Evolutionary conservation across 2,329 filamentous ascomycete genomes (phyloP).

Genomic region (Pyrenophora graminea): DNA sequence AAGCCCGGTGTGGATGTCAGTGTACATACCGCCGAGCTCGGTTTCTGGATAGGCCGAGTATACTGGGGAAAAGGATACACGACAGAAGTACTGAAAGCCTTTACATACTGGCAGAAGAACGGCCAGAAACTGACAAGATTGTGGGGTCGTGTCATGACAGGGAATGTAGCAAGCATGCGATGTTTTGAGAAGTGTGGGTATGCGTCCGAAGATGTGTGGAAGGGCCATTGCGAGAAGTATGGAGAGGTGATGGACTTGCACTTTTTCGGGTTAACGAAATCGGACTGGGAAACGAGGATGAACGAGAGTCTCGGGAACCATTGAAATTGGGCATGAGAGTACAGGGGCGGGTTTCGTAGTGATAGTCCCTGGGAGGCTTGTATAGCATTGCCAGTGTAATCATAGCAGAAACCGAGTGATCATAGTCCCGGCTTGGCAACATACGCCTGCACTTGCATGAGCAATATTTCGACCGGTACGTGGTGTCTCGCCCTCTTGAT

Average conservation of each 20-base stretch:
- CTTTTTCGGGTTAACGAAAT: conserved; percentile 43
- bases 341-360: too few relatives aligned
- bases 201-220: conserved; percentile 42
- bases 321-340: background rate
- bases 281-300: conserved; percentile 31
- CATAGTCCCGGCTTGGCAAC: conserved; percentile 28
- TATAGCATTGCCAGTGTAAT: too few relatives aligned
- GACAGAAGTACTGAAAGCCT: conserved; percentile 38
- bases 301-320: background rate
- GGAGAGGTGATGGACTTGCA: conserved; percentile 40
- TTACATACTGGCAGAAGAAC: conserved; percentile 31
- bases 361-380: too few relatives aligned
- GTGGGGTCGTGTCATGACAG: conserved; percentile 33
- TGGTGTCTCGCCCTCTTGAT: conserved; percentile 37
- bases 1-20: conserved; percentile 43
- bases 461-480: conserved; percentile 32
- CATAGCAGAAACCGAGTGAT: background rate
- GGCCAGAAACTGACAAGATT: conserved; percentile 33
- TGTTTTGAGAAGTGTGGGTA: conserved; percentile 48
- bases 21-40: conserved; percentile 46
- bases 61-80: conserved; percentile 44
- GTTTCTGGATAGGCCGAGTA: conserved; percentile 49
- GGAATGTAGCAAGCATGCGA: conserved; percentile 44
- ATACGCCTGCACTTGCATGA: conserved; percentile 42
- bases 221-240: conserved; percentile 41